Evolutionary conservation across 257 asterid species (phyloP), one percentile per base, ranked within the genome.

Genomic region (Leptodermis oblonga): DNA sequence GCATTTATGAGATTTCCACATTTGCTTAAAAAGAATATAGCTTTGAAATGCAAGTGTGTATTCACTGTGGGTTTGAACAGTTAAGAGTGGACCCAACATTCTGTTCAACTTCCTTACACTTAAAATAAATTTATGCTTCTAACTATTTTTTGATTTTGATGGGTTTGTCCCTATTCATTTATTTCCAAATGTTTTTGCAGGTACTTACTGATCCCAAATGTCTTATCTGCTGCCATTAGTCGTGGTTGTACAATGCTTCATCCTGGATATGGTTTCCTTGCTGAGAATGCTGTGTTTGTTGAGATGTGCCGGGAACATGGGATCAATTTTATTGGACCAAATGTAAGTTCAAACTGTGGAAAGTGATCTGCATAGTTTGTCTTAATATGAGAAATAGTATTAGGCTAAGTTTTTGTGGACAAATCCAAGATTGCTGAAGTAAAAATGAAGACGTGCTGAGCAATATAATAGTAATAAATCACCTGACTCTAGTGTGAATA

Each of bases 221-320:
- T 94, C 78, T 77, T 94, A 77, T 85, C 99, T 69, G 99, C 97
- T 73, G 99, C 99, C 70, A 76, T 85, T 63, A 84, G 91, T 83
- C 95, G 86, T 54, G 87, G 88, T 54, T 94, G 99, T 79, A 89
- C 97, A 14, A 94, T 94, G 99, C 87, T 94, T 73, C 99, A 93
- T 87, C 99, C 99, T 65, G 99, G 99, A 78, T 93, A 93, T 79
- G 99, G 99, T 65, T 93, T 93, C 80, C 96, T 93, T 59, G 73
- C 99, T 65, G 99, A 93, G 87, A 93, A 93, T 90, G 99, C 99
- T 54, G 81, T 28, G 72, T 93, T 93, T 81, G 99, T 93, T 52
- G 95, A 87, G 78, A 90, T 93, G 97, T 93, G 99, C 92, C 80
- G 81, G 74, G 96, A 81, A 63, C 99, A 88, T 45, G 87, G 89